Base-by-base conservation (phyloP, 768 basidiomycete species). In the Pleurotus ostreatus region DNA sequence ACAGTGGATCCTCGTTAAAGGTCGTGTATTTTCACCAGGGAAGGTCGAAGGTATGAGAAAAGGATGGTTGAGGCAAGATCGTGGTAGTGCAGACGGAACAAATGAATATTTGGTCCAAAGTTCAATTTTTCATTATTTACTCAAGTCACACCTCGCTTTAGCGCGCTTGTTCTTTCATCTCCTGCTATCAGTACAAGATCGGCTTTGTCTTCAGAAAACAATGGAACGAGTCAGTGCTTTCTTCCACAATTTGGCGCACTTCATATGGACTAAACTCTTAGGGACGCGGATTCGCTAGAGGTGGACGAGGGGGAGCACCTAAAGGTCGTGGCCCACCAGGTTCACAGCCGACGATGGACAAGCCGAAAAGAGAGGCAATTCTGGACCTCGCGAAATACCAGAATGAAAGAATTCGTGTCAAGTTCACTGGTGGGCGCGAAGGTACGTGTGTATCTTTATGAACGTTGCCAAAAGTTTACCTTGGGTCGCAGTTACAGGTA, bases 391-490 rank as follows among this genome's bases (percentile, higher is more conserved):
- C 90, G 48, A 95, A 96, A 70, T 98, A 97, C 64, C 89, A 89
- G 52, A 91, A 96, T 70, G 86, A 94, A 70, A 82, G 85, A 59
- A 92, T 99, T 67, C 76, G 93, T 55, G 94, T 98, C 66, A 98
- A 97, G 72, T 98, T 99, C 67, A 93, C 93, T n/a, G 97, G 97
- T 44, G 96, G 96, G 39, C 77, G 97, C 40, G 94, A 99, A 82
- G 94, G 95, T 92, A 59, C 39, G 58, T 26, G 55, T 13, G 7
- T 39, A 11, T 34, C 30, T 55, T 37, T 18, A n/a, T 49, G 9
- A 38, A n/a, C 20, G 23, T 51, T 13, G 34, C 30, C 23, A 18
- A 47, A 13, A 30, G 30, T 16, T 44, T 38, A 43, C 49, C 25
- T 16, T 25, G 55, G 55, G 58, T 49, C 18, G 18, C 63, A 98